Evolutionary conservation across 1,139 yeast species (phyloP).

Genomic region (Hansenula sp.): DNA sequence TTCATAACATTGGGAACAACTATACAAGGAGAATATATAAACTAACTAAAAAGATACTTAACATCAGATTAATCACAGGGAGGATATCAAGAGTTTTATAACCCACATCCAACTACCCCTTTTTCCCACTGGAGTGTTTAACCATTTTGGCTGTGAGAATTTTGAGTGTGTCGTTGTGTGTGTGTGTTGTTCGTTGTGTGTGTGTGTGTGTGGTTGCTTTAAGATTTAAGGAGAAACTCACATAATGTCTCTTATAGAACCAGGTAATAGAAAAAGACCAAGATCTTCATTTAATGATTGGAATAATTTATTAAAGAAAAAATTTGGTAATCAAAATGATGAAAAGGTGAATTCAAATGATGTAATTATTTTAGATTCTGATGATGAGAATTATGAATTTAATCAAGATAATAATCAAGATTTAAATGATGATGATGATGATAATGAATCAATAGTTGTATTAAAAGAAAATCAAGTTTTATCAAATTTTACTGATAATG

Average conservation of each 20-base stretch:
- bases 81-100: too few relatives aligned
- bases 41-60: too few relatives aligned
- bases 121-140: too few relatives aligned
- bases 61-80: too few relatives aligned
- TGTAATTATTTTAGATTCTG: conserved; percentile 33
- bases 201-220: too few relatives aligned
- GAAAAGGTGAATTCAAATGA: conserved; percentile 5
- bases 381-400: conserved; percentile 33
- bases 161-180: too few relatives aligned
- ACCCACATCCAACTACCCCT: too few relatives aligned
- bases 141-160: too few relatives aligned
- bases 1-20: too few relatives aligned
- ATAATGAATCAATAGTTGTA: conserved; percentile 3
- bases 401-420: conserved; percentile 1
- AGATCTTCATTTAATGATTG: conserved; percentile 24
- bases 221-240: too few relatives aligned
- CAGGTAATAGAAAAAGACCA: conserved; percentile 27
- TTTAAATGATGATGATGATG: conserved; percentile 2
- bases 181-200: too few relatives aligned
- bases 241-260: conserved; percentile 15
- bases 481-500: not conserved
- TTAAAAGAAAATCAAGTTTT: not conserved
- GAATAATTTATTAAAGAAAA: conserved; percentile 16
- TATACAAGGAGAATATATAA: too few relatives aligned
- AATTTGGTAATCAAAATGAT: conserved; percentile 9